Conservation (phyloP, 2,329 filamentous ascomycete species). For the Gremmenia infestans region DNA sequence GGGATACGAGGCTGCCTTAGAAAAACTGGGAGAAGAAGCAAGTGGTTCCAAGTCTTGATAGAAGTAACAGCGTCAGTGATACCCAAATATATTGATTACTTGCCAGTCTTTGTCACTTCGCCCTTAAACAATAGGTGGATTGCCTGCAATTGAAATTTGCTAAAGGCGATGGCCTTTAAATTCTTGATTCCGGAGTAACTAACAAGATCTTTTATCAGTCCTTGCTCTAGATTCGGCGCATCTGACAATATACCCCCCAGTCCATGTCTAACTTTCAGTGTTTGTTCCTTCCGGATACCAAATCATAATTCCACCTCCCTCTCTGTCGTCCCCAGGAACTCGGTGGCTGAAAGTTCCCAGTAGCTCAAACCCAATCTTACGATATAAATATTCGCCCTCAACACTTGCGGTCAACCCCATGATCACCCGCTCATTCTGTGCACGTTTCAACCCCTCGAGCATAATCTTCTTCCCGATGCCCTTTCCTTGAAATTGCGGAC, state of each 20-base stretch:
- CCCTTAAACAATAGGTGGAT: too few relatives aligned
- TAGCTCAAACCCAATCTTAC: constrained; percentile 23
- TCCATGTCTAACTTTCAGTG: neutral
- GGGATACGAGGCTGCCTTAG: constrained; percentile 49
- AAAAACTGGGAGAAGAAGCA: constrained; percentile 22
- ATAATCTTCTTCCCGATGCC: constrained; percentile 24
- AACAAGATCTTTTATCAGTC: neutral
- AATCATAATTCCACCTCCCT: constrained; percentile 23
- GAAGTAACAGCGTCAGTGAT: neutral
- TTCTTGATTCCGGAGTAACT: too few relatives aligned
- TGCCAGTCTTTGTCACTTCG: neutral
- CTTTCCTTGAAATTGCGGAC: constrained; percentile 19
- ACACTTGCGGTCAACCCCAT: constrained; percentile 20
- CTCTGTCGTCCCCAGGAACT: neutral
- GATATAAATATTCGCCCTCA: constrained; percentile 21
- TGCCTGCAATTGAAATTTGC: neutral
- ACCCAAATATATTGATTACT: neutral
- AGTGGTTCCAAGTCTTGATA: constrained; percentile 24
- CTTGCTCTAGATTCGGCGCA: neutral
- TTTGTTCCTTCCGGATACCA: constrained; percentile 16
- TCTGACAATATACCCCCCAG: neutral
- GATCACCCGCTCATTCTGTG: constrained; percentile 19
- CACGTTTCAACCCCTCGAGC: constrained; percentile 14
- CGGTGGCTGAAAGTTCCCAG: constrained; percentile 15
- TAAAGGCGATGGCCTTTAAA: neutral